Base-by-base conservation (phyloP, 179 eudicot genomes). In the Silene coronaria region DNA sequence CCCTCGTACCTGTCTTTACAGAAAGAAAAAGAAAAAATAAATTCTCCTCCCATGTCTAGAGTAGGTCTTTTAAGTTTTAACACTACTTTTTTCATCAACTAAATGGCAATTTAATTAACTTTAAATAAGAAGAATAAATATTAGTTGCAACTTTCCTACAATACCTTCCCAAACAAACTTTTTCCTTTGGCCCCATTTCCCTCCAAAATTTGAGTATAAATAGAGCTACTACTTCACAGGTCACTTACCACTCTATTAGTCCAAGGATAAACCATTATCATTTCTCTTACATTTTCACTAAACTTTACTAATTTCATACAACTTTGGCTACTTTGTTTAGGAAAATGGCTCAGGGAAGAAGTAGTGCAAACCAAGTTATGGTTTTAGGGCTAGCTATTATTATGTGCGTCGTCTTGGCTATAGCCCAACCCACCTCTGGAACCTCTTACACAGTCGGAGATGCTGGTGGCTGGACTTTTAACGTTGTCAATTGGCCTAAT, bases 271-370 rank as follows among this genome's bases (percentile, higher is more conserved):
- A 13, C 17, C 16, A 51, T 51, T 13, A 12, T 51, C 57, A 13
- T 4, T 30, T 5, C 42, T 5, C 23, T 14, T 16, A 5, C 9
- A 64, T 4, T 28, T 65, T 17, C 45, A 28, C 21, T 30, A 28
- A 12, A 6, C 14, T 10, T 24, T 17, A 26, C 2, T 12, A n/a
- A 65, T 63, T 63, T 14, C 22, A 16, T 65, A 17, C 14, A 66
- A 69, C 0, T 51, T 71, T 26, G 8, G 6, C 14, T 34, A 69
- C 0, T 51, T 71, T 26, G 8, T 3, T 24, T 27, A 26, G 1
- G 13, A 19, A n/a, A 76, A 80, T 80, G 79, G 79, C 61, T 28
- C 51, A 63, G 67, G 84, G 88, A 85, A 81, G 83, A 51, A 79
- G 82, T 71, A 83, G 76, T 80, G 83, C 81, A 74, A 59, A 10